phyloP scores from a whole-genome alignment of 2,329 filamentous ascomycete genomes.

The Penicillium sp. region DNA sequence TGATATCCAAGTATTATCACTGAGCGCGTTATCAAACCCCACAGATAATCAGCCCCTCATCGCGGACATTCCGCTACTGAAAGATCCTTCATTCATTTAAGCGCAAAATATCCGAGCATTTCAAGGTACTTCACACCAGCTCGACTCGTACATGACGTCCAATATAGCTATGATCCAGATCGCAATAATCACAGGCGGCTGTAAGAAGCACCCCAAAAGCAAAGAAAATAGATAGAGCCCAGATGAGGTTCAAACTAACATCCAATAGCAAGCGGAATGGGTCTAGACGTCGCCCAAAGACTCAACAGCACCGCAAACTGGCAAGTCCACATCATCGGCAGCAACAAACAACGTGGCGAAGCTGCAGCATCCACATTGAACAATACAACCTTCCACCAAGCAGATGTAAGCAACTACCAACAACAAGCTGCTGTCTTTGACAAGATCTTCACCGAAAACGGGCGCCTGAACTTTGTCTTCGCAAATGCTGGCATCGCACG shows the following conservation, averaged over 20 bases:
- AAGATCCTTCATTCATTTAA: too few relatives aligned
- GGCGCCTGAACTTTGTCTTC: constrained; percentile 51
- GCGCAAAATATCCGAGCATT: too few relatives aligned
- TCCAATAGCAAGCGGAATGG: constrained; percentile 43
- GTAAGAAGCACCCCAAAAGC: neutral
- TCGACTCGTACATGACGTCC: neutral
- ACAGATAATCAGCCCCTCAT: neutral
- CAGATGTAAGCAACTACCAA: constrained; percentile 40
- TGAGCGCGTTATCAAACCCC: neutral
- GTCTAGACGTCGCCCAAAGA: constrained; percentile 43
- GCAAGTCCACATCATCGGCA: constrained; percentile 44
- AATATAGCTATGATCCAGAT: neutral
- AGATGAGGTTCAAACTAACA: neutral
- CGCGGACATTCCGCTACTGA: neutral
- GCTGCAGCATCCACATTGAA: constrained; percentile 26
- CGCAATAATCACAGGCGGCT: neutral
- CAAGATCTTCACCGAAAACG: constrained; percentile 34
- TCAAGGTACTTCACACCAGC: neutral
- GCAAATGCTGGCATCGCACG: constrained; percentile 53
- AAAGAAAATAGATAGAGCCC: neutral
- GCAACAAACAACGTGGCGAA: constrained; percentile 35
- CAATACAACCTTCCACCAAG: constrained; percentile 41
- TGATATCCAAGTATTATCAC: neutral
- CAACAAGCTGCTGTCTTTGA: constrained; percentile 39
- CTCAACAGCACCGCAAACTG: constrained; percentile 39